phyloP scores from a whole-genome alignment of 352 stramenopile species.

The Globisporangium carolinianum region DNA sequence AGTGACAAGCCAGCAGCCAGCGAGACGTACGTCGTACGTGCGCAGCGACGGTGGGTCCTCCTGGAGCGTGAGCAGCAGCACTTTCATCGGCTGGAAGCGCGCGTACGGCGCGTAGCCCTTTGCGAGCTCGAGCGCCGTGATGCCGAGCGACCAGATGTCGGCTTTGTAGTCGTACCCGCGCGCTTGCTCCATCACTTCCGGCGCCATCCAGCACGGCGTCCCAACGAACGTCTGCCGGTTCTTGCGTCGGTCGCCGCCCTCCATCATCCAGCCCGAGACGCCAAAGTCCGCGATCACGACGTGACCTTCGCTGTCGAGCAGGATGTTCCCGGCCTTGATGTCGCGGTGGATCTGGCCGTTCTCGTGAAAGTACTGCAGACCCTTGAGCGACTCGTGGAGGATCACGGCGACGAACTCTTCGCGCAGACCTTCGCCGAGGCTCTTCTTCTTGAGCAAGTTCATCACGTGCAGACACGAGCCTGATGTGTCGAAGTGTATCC shows the following conservation, averaged over 20 bases:
- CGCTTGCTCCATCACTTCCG: slow-evolving; percentile 90
- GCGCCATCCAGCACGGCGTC: slow-evolving; percentile 97
- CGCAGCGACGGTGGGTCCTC: slow-evolving; percentile 92
- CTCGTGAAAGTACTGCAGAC: slow-evolving; percentile 98
- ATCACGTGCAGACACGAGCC: slow-evolving; percentile 96
- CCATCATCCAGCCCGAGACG: slow-evolving; percentile 97
- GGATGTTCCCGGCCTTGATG: slow-evolving; percentile 98
- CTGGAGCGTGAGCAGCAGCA: slow-evolving; percentile 95
- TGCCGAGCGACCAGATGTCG: slow-evolving; percentile 99
- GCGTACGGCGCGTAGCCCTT: slow-evolving; percentile 99
- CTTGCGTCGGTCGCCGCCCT: slow-evolving; percentile 90
- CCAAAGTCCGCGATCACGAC: slow-evolving; percentile 99
- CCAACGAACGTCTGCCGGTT: slow-evolving; percentile 97
- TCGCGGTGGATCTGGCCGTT: slow-evolving; percentile 98
- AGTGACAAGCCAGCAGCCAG: not conserved
- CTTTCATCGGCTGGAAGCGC: slow-evolving; percentile 97
- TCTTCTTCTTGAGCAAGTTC: slow-evolving; percentile 90
- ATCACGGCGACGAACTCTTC: slow-evolving; percentile 97
- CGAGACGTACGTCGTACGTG: slow-evolving; percentile 76
- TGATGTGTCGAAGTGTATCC: slow-evolving; percentile 2
- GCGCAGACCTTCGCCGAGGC: slow-evolving; percentile 80
- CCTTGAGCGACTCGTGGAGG: slow-evolving; percentile 94
- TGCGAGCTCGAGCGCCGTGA: slow-evolving; percentile 97
- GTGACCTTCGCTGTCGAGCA: slow-evolving; percentile 90
- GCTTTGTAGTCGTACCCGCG: slow-evolving; percentile 94